These are phyloP conservation scores for Metarhizium album DNA, from an alignment of 2,329 filamentous ascomycete species.

Conservation along the genomic window DNA sequence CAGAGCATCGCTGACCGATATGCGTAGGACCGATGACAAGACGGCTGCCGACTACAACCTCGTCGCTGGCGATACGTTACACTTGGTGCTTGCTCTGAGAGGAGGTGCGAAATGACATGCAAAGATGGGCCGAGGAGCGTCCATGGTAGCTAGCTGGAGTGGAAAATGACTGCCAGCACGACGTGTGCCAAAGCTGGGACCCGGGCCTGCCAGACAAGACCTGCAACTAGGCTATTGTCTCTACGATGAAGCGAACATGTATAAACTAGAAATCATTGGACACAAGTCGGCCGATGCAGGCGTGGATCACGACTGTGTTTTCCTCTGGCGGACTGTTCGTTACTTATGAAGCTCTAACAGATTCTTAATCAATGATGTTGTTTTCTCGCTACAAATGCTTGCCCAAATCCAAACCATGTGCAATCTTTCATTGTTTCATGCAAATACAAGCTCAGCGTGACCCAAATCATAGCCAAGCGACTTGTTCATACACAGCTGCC, in stretches of 20 bases:
- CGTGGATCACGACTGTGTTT: not conserved
- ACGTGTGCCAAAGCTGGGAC: not conserved
- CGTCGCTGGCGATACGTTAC: slow-evolving; percentile 83
- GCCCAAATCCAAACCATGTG: not conserved
- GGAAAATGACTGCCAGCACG: too few species aligned
- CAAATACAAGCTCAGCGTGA: too few species aligned
- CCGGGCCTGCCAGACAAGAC: not conserved
- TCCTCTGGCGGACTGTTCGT: not conserved
- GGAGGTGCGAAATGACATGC: slow-evolving; percentile 38
- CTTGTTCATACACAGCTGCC: not conserved
- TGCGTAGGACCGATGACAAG: slow-evolving; percentile 79
- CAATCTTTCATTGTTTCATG: not conserved
- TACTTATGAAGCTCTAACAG: not conserved
- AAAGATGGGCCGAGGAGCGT: not conserved
- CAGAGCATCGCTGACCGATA: not conserved
- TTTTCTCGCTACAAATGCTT: not conserved
- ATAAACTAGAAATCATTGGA: not conserved
- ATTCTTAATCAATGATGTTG: not conserved
- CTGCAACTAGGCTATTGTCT: not conserved
- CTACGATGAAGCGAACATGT: not conserved
- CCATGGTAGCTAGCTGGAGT: not conserved
- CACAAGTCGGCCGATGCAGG: not conserved
- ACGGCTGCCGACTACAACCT: slow-evolving; percentile 84
- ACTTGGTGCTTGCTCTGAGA: slow-evolving; percentile 88
- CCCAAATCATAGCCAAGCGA: too few species aligned